Evolutionary conservation across 371 early-diverging fungal species (phyloP).

Genomic region (Haplosporangium sp.): DNA sequence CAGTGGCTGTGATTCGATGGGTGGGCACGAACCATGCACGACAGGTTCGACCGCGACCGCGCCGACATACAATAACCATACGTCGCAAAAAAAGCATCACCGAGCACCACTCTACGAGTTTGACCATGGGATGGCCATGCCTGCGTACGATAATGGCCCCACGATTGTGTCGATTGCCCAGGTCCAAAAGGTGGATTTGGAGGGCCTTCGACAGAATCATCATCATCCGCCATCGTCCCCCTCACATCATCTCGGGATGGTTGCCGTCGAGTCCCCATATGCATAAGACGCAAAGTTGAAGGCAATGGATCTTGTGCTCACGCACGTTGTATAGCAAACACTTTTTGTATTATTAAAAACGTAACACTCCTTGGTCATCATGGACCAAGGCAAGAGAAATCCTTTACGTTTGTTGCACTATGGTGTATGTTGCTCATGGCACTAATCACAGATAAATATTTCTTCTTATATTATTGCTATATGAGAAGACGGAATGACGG

Average conservation of each 20-base stretch:
- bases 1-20: slow-evolving; percentile 36
- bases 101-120: slow-evolving; percentile 9
- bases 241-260: slow-evolving; percentile 36
- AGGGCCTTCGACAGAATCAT: slow-evolving; percentile 43
- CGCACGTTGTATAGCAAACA: too few species aligned
- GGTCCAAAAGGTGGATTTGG: slow-evolving; percentile 48
- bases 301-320: too few species aligned
- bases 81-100: background rate
- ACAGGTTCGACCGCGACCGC: slow-evolving; percentile 34
- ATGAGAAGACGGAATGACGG: too few species aligned
- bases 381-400: too few species aligned
- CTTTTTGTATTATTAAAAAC: too few species aligned
- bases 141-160: slow-evolving; percentile 39
- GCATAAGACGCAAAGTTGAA: slow-evolving; percentile 10
- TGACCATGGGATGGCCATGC: slow-evolving; percentile 16
- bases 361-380: too few species aligned
- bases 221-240: slow-evolving; percentile 8
- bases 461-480: too few species aligned
- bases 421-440: too few species aligned
- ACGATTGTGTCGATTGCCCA: slow-evolving; percentile 38
- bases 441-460: too few species aligned
- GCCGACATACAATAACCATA: slow-evolving; percentile 3
- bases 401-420: too few species aligned
- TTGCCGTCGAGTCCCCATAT: slow-evolving; percentile 33
- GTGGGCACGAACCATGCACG: slow-evolving; percentile 27